Evolutionary conservation across 208 protist genomes (phyloP).

Genomic region (Crithidia mellificae): DNA sequence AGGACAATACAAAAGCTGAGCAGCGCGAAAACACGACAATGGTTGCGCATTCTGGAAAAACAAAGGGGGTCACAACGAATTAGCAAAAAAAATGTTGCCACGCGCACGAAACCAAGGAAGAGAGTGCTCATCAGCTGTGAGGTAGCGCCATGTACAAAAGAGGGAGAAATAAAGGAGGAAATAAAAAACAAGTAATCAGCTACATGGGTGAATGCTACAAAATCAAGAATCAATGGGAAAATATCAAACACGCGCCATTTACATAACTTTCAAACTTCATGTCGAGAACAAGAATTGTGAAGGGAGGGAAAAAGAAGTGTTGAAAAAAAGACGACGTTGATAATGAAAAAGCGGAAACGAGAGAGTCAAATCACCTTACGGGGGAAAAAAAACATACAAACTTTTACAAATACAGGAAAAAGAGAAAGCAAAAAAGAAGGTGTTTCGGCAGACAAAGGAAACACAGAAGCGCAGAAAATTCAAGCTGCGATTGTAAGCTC

Average conservation of each 20-base stretch:
- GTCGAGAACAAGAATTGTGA: background rate
- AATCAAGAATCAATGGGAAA: background rate
- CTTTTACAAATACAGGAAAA: background rate
- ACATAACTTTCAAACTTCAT: background rate
- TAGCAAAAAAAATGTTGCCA: background rate
- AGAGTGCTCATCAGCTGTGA: background rate
- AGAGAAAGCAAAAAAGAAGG: background rate
- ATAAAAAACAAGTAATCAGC: background rate
- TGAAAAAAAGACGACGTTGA: background rate
- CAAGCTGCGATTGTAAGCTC: too few relatives aligned
- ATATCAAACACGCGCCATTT: background rate
- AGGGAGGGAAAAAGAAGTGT: background rate
- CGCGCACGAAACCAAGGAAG: background rate
- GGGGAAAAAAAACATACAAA: slow-evolving; percentile 4
- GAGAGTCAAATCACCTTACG: slow-evolving; percentile 1
- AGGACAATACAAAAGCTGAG: too few relatives aligned
- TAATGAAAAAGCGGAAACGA: background rate
- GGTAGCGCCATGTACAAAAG: background rate
- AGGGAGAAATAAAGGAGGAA: background rate
- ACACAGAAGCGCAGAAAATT: background rate
- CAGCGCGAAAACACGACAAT: too few relatives aligned
- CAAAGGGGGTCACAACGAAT: too few relatives aligned
- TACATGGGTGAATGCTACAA: background rate
- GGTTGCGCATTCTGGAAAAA: too few relatives aligned
- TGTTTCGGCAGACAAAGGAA: background rate